These are phyloP conservation scores for Cadophora sp. DNA, from an alignment of 2,329 filamentous ascomycete genomes.

Conservation along the genomic window DNA sequence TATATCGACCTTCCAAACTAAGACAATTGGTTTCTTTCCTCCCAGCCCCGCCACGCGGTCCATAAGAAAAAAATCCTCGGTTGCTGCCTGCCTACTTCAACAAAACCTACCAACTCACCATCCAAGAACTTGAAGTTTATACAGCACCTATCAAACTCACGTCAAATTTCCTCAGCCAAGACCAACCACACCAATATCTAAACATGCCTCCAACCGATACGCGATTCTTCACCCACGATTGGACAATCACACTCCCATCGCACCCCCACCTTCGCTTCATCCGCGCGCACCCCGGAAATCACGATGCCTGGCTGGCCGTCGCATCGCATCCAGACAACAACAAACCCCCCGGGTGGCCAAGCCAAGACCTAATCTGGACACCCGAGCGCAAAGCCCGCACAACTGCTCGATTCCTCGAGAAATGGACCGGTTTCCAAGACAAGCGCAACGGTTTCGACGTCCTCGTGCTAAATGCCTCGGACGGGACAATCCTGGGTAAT, in stretches of 20 bases:
- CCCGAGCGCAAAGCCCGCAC: background rate
- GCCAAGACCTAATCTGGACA: slow-evolving; percentile 1
- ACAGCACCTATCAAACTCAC: too few relatives aligned
- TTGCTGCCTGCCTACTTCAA: too few relatives aligned
- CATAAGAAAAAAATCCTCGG: too few relatives aligned
- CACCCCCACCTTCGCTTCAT: slow-evolving; percentile 28
- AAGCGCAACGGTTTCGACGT: slow-evolving; percentile 21
- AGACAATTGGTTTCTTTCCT: too few relatives aligned
- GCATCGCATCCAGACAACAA: slow-evolving; percentile 18
- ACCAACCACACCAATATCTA: background rate
- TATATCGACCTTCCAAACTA: too few relatives aligned
- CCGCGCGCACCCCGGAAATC: slow-evolving; percentile 22
- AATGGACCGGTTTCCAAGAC: background rate
- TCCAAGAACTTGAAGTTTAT: too few relatives aligned
- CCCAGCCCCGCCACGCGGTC: too few relatives aligned
- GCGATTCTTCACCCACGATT: slow-evolving; percentile 30
- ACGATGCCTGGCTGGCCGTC: slow-evolving; percentile 10
- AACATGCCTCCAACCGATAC: slow-evolving; percentile 22
- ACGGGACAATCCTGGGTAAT: slow-evolving; percentile 9
- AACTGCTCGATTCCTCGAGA: background rate
- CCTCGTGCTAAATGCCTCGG: background rate
- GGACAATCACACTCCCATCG: slow-evolving; percentile 27
- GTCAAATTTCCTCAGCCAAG: too few relatives aligned
- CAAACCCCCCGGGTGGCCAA: background rate
- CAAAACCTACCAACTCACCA: too few relatives aligned